phyloP scores from a whole-genome alignment of 2,329 filamentous ascomycete species.

The Aspergillus intermedius region DNA sequence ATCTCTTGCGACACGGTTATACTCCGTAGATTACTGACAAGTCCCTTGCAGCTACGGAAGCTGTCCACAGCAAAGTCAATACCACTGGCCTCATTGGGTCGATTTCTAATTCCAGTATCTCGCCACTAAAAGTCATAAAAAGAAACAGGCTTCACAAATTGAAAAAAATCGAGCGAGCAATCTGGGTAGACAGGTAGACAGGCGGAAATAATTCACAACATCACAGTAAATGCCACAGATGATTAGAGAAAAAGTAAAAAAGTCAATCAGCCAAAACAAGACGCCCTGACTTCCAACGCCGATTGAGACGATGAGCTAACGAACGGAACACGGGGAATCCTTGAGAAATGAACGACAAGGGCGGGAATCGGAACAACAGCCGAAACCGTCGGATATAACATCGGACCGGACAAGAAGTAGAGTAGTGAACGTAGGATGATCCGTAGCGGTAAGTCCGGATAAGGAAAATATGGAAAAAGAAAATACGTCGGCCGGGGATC shows the following conservation, averaged over 20 bases:
- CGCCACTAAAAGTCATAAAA: slow-evolving; percentile 11
- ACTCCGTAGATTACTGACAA: no score
- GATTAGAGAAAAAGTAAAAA: slow-evolving; percentile 4
- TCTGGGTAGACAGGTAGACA: background rate
- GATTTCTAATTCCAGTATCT: slow-evolving; percentile 1
- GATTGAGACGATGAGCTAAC: slow-evolving; percentile 28
- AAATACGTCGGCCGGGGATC: background rate
- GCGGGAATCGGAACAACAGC: slow-evolving; percentile 9
- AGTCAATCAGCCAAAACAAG: slow-evolving; percentile 30
- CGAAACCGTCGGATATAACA: background rate
- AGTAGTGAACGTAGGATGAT: background rate
- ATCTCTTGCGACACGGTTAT: no score
- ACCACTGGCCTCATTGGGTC: slow-evolving; percentile 4
- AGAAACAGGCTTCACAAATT: slow-evolving; percentile 16
- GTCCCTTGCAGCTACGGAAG: no score
- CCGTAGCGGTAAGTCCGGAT: slow-evolving; percentile 1
- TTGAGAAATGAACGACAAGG: slow-evolving; percentile 11
- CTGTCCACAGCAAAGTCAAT: background rate
- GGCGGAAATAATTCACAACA: slow-evolving; percentile 2
- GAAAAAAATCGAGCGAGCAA: slow-evolving; percentile 2
- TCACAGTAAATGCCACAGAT: background rate
- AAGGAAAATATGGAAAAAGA: background rate
- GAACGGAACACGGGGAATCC: slow-evolving; percentile 17
- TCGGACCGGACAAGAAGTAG: slow-evolving; percentile 13
- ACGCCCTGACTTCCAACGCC: slow-evolving; percentile 36